These are phyloP conservation scores for Cardamine resedifolia DNA, from an alignment of 345 rosid species.

Conservation along the genomic window DNA sequence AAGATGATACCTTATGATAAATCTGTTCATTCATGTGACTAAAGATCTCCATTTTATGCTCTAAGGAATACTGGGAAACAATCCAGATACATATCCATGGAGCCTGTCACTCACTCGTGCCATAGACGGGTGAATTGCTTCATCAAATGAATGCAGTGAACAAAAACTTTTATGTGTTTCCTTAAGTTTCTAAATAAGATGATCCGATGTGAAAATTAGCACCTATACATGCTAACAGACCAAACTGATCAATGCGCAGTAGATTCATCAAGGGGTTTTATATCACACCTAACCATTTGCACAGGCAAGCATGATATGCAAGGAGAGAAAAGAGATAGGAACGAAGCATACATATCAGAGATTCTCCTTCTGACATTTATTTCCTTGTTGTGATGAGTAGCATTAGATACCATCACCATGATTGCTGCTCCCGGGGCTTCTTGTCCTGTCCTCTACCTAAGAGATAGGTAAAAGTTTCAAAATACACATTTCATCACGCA, in stretches of 20 bases:
- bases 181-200: background rate
- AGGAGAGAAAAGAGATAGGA: background rate
- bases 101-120: background rate
- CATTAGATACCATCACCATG: constrained; percentile 52
- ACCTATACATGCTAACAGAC: background rate
- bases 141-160: constrained; percentile 1
- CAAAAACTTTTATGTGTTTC: background rate
- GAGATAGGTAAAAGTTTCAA: constrained; percentile 8
- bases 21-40: background rate
- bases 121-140: background rate
- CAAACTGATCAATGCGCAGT: background rate
- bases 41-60: background rate
- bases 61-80: background rate
- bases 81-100: background rate
- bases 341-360: constrained; percentile 56
- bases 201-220: background rate
- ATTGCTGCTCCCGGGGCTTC: constrained; percentile 7
- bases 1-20: background rate
- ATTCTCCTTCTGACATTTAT: constrained; percentile 69
- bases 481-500: background rate
- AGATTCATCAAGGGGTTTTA: background rate
- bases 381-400: constrained; percentile 63
- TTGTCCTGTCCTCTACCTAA: constrained; percentile 11
- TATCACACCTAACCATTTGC: background rate
- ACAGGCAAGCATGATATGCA: background rate